A percentile compares a stretch with the other conserved stretches of the same genome.
phyloP scores from a whole-genome alignment of 495 filamentous ascomycete genomes.

The Penicillium pulvis region DNA sequence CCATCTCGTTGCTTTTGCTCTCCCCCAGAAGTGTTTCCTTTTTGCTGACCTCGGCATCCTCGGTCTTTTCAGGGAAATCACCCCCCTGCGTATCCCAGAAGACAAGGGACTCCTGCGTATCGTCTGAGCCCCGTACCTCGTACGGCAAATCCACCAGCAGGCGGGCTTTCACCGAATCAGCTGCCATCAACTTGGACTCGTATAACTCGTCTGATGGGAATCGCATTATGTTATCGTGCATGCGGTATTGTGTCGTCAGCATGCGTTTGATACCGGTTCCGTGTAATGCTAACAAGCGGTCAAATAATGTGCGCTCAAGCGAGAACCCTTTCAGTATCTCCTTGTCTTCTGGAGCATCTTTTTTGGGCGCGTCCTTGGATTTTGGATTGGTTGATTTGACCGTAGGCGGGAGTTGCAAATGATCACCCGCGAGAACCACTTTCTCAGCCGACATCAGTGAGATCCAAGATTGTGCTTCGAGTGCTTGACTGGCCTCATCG shows the following conservation, averaged over 20 bases:
- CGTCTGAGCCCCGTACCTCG: constrained; percentile 76
- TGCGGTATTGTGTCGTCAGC: constrained; percentile 97
- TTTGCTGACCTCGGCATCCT: constrained; percentile 52
- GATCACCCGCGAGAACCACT: constrained; percentile 89
- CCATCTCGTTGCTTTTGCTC: constrained; percentile 92
- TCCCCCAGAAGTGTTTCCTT: constrained; percentile 66
- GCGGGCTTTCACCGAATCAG: constrained; percentile 70
- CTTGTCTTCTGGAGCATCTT: constrained; percentile 21
- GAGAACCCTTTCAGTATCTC: constrained; percentile 47
- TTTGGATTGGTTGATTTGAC: constrained; percentile 66
- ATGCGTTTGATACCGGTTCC: constrained; percentile 85
- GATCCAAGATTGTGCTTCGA: constrained; percentile 99
- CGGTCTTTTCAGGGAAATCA: constrained; percentile 71
- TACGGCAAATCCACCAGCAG: constrained; percentile 80
- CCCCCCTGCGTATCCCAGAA: constrained; percentile 98
- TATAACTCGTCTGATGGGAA: constrained; percentile 93
- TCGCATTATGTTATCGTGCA: constrained; percentile 94
- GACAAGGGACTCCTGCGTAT: constrained; percentile 83
- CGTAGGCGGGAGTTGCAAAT: constrained; percentile 91
- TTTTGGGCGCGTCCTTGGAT: constrained; percentile 24
- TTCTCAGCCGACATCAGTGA: constrained; percentile 78
- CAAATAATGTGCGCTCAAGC: constrained; percentile 88
- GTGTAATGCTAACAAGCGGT: constrained; percentile 80
- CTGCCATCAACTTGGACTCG: constrained; percentile 75
- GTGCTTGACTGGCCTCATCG: constrained; percentile 92